Percentiles rank a stretch among this genome's conserved stretches.
Conservation (phyloP, 495 filamentous ascomycete genomes). For the Aspergillus bridgeri region DNA sequence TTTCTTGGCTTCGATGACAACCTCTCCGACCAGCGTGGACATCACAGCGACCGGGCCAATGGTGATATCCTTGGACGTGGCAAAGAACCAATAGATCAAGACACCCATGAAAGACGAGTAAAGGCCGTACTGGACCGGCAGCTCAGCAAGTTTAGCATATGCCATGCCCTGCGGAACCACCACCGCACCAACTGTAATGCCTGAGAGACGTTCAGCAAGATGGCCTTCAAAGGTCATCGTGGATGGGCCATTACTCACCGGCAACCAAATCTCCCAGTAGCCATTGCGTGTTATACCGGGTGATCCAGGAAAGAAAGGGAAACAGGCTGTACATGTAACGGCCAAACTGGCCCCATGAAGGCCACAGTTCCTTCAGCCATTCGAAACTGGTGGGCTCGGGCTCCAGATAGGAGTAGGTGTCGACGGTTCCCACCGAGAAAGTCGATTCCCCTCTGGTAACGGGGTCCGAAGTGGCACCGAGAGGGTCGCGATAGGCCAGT, state of each 20-base stretch:
- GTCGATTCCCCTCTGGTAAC: constrained; percentile 72
- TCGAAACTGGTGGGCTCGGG: constrained; percentile 71
- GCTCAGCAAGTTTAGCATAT: constrained; percentile 79
- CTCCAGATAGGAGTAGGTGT: constrained; percentile 80
- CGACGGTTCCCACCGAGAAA: constrained; percentile 69
- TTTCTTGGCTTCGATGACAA: constrained; percentile 59
- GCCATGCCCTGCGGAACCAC: constrained; percentile 98
- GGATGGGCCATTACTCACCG: constrained; percentile 53
- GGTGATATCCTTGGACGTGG: constrained; percentile 98
- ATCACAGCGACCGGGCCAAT: constrained; percentile 98
- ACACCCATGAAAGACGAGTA: constrained; percentile 99
- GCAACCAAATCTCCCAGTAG: constrained; percentile 84
- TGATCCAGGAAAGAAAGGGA: constrained; percentile 86
- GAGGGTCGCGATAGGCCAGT: constrained; percentile 59
- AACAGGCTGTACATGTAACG: constrained; percentile 70
- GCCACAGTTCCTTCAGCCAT: constrained; percentile 63
- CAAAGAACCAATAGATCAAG: constrained; percentile 96
- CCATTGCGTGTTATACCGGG: constrained; percentile 86
- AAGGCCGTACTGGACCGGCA: constrained; percentile 78
- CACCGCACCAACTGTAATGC: constrained; percentile 91
- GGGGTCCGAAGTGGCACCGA: constrained; percentile 47
- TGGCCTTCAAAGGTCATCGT: constrained; percentile 11
- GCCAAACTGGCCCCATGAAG: constrained; percentile 49
- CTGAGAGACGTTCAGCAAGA: constrained; percentile 35
- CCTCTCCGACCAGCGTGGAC: constrained; percentile 81